Base-by-base conservation (phyloP, 768 basidiomycete species). In the Termitomyces sp. region DNA sequence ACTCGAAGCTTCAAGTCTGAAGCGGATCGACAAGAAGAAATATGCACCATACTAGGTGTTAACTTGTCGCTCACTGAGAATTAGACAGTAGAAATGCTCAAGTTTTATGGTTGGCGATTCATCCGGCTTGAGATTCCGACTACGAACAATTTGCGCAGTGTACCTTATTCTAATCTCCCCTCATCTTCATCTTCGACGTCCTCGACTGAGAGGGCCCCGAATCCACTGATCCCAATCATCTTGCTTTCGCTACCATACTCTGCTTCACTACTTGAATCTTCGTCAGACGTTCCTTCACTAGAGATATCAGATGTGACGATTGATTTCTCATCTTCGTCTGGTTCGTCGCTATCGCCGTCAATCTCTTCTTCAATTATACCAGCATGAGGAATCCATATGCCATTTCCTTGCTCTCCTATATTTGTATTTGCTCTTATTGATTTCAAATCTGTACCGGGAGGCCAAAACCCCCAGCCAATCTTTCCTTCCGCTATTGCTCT, bases 391-490 rank as follows among this genome's bases (percentile, higher is more conserved):
- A 88, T 76, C 86, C 86, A 87, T 59, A 89, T 80, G 1, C 88
- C 86, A 41, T 68, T 63, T 10, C 69, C 76, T 29, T 67, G 65
- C 8, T 66, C 66, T n/a, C 58, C 65, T 47, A 32, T 46, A 29
- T 70, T 65, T 34, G 69, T 46, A 29, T 70, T 65, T 34, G 69
- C 58, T 12, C 58, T 57, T 9, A 72, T 56, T 43, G 58, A 52
- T 16, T 69, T 68, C 39, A 68, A 52, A 14, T 69, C 64, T 4
- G 68, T 75, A 1, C 67, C 79, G 13, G 88, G 86, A 8, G 93
- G 92, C 84, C 87, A 89, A 71, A 94, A 95, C 31, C 83, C 88
- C 94, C 94, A 97, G 22, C 76, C 74, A 46, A 96, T 76, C 59
- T 76, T 79, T 22, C 88, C 90, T 70, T 97, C 94, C 0, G 93